Base-by-base conservation (phyloP, 2,329 filamentous ascomycete species). In the Paecilomyces niveus region DNA sequence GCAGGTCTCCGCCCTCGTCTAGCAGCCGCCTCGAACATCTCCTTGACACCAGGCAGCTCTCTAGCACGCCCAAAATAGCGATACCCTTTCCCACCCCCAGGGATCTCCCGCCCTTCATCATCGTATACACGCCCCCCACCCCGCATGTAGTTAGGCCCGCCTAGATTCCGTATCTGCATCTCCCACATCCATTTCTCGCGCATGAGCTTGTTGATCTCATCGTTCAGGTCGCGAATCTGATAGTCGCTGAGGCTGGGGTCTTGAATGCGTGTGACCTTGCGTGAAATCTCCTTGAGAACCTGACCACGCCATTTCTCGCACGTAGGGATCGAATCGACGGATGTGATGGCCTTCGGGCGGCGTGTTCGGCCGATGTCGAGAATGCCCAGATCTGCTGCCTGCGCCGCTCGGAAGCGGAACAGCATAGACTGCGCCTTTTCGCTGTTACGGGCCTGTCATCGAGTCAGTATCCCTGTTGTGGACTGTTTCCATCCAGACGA, bases 351-450 rank as follows among this genome's bases (percentile, higher is more conserved):
- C 76, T 93, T 95, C 56, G 94, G 94, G 2, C 94, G 91, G 10
- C 92, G 90, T 8, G 91, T 89, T 62, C 92, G 90, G 59, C 91
- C 89, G 29, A 89, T 89, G 80, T 97, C 93, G 77, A 99, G 90
- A 75, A 97, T 97, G 71, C 93, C 93, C 54, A 97, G 84, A 78
- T 97, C 92, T 64, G 92, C 91, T 65, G 93, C 93, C 84, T 97
- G 94, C 68, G 93, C 90, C 71, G 96, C 94, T 75, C 94, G 91
- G 82, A 99, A 99, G 82, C 94, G 93, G 81, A 97, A 99, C 76
- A 99, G 93, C 93, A 99, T 99, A 54, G 92, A 97, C 81, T 99
- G 94, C 70, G 94, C 93, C 77, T 97, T 99, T 83, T 97, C 93
- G 53, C 90, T 93, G 77, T 97, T 97, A 72, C 93, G 93, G 71